phyloP scores from a whole-genome alignment of 148 eudicot genomes.

The Camellia lanceoleosa region DNA sequence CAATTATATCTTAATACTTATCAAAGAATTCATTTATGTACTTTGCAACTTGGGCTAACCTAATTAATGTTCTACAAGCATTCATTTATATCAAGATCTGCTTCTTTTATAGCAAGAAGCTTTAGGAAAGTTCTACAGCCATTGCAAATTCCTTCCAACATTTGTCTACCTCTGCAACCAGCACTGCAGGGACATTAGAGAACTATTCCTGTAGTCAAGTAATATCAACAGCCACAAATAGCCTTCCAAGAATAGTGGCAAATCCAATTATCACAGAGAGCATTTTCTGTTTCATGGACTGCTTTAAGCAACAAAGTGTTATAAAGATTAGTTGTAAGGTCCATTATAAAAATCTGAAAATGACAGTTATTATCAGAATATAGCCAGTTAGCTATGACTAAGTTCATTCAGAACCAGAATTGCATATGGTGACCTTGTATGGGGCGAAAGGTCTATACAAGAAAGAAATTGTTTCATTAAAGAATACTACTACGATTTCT shows the following conservation, averaged over 20 bases:
- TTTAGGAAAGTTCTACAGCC: not conserved
- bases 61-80: not conserved
- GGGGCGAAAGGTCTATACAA: not conserved
- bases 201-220: too few relatives aligned
- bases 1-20: not conserved
- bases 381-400: too few relatives aligned
- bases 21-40: not conserved
- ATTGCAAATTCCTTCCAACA: not conserved
- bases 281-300: too few relatives aligned
- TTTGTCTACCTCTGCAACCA: not conserved
- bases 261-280: too few relatives aligned
- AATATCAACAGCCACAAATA: too few relatives aligned
- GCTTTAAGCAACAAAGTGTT: not conserved
- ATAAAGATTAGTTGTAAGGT: not conserved
- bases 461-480: not conserved
- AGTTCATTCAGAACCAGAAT: too few relatives aligned
- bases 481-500: conserved; percentile 26
- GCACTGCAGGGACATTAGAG: not conserved
- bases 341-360: not conserved
- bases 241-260: too few relatives aligned
- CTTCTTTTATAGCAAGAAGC: not conserved
- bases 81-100: not conserved
- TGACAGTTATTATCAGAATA: not conserved
- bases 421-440: not conserved
- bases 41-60: not conserved